Base-by-base conservation (phyloP, 306 rosid species). In the Cercis canadensis region DNA sequence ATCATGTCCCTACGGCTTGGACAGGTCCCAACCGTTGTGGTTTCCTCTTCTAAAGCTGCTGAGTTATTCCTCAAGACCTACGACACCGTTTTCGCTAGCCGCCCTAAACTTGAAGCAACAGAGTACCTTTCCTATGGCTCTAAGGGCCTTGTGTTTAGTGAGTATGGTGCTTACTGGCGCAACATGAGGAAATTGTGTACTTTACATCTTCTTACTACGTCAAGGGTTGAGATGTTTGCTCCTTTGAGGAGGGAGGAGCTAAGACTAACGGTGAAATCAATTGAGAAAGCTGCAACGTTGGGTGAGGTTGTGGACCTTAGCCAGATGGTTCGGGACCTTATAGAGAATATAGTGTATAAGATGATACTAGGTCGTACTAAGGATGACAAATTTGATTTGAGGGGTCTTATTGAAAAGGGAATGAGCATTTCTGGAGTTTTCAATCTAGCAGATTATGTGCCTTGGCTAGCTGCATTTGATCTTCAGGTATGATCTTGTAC, bases 21-120 rank as follows among this genome's bases (percentile, higher is more conserved):
- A 3, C 63, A 46, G 2, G 57, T 29, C 0, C 63, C 68, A 1
- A 2, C 83, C 11, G 10, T 82, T 10, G 75, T 68, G 29, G 11
- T 82, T 15, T 77, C 84, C 0, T 80, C 90, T 19, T 73, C 87
- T 3, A 51, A 31, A 36, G 69, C 87, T 0, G 88, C 88, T 0
- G 65, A 87, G 70, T 72, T 57, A 4, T 74, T 84, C 75, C 87
- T 87, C 67, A 82, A 71, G 74, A 80, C 81, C 6, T 72, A 82
- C 14, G 86, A 84, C 76, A 7, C 33, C 1, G 64, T 16, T 11
- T 78, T 71, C 4, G 64, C 74, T 6, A 70, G 16, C 18, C 47
- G 82, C n/a, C 78, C 82, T 0, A 49, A 37, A 31, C 0, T 34
- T 5, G 51, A 57, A 33, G 65, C 62, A 0, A 3, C 46, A 0